phyloP scores from a whole-genome alignment of 768 basidiomycete species.

The Tricholoma matsutake region DNA sequence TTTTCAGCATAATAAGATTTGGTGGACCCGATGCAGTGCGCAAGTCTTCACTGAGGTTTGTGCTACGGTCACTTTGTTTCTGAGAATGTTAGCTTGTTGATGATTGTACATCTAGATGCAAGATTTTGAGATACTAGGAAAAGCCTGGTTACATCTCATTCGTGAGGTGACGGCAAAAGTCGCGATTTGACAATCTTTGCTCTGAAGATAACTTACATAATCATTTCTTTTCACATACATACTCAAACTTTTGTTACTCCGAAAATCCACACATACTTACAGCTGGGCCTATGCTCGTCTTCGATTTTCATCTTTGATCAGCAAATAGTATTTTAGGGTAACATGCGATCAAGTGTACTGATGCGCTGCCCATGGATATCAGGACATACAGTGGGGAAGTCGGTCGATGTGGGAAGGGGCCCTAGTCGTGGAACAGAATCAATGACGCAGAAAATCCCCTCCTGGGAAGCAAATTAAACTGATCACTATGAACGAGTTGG shows the following conservation, averaged over 20 bases:
- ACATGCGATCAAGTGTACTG: too few species aligned
- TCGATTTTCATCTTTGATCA: too few species aligned
- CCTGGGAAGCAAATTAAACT: conserved; percentile 17
- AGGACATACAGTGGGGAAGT: conserved; percentile 29
- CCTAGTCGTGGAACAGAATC: conserved; percentile 10
- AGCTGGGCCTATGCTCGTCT: too few species aligned
- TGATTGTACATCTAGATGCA: conserved; percentile 24
- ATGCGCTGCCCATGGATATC: conserved; percentile 15
- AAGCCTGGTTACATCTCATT: conserved; percentile 33
- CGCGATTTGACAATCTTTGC: conserved; percentile 3
- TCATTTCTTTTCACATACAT: too few species aligned
- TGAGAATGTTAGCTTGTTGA: not conserved
- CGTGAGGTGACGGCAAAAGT: conserved; percentile 30
- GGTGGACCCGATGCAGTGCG: conserved; percentile 48
- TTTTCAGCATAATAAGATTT: conserved; percentile 36
- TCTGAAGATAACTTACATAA: too few species aligned
- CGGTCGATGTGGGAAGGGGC: conserved; percentile 48
- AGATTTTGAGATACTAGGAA: conserved; percentile 41
- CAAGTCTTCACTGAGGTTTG: conserved; percentile 48
- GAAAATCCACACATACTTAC: too few species aligned
- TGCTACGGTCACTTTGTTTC: not conserved
- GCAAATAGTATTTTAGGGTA: too few species aligned
- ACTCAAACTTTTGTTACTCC: too few species aligned
- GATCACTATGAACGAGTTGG: conserved; percentile 23
- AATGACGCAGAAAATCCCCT: conserved; percentile 9